Evolutionary conservation across 2,329 filamentous ascomycete genomes (phyloP).

Genomic region (Claviceps purpurea): DNA sequence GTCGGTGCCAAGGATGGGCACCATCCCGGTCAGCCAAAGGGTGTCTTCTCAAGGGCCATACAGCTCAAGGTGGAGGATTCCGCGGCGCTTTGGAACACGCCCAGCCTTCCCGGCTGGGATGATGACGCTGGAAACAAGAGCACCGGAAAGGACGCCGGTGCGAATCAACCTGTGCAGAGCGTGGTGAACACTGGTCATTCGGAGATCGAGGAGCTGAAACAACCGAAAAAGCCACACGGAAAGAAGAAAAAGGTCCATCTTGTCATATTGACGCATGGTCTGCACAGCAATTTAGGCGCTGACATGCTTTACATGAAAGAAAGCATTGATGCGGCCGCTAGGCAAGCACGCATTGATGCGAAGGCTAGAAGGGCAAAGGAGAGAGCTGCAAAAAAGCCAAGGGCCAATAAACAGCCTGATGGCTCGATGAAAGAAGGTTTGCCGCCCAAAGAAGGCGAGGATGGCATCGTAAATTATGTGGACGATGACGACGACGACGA

Average conservation of each 20-base stretch:
- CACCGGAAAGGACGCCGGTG: constrained; percentile 10
- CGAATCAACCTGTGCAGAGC: constrained; percentile 21
- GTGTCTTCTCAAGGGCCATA: constrained; percentile 75
- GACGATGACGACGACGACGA: constrained; percentile 37
- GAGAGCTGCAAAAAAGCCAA: constrained; percentile 19
- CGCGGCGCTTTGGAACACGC: constrained; percentile 82
- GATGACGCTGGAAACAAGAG: constrained; percentile 26
- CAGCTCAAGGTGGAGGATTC: constrained; percentile 76
- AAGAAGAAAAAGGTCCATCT: constrained; percentile 75
- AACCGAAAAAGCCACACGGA: constrained; percentile 13
- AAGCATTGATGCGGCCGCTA: constrained; percentile 77
- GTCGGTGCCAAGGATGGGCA: constrained; percentile 41
- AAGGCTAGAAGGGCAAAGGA: constrained; percentile 44
- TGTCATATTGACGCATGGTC: constrained; percentile 81
- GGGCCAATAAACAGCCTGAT: constrained; percentile 4
- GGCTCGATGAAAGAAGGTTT: not conserved
- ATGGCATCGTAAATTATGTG: constrained; percentile 3
- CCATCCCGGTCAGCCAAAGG: constrained; percentile 52
- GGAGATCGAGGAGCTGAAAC: constrained; percentile 14
- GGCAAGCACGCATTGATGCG: constrained; percentile 57
- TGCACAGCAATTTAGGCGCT: constrained; percentile 89
- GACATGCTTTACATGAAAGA: constrained; percentile 98
- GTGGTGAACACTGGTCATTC: constrained; percentile 19
- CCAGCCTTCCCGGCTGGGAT: constrained; percentile 57
- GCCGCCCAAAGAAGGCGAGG: constrained; percentile 8